Conservation (phyloP, 176 grass and related monocot genomes). For the Canna indica region DNA sequence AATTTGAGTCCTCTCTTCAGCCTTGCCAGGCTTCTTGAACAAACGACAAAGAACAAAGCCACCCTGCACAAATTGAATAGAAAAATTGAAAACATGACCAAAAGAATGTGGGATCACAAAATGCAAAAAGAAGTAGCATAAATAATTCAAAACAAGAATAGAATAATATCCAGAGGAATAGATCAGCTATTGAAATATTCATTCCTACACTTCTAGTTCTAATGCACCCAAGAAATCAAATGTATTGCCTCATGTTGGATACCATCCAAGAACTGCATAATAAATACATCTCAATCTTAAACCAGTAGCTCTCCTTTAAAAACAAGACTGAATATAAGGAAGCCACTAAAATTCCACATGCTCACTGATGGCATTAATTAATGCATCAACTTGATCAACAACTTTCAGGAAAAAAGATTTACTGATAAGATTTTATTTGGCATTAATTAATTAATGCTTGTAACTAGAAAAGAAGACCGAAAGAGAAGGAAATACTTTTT, state of each 20-base stretch:
- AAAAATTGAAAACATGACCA: background rate
- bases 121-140: background rate
- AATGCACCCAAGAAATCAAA: background rate
- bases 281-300: background rate
- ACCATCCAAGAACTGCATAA: background rate
- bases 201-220: background rate
- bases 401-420: too few species aligned
- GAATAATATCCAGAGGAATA: background rate
- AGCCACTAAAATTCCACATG: background rate
- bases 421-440: too few species aligned
- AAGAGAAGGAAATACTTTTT: background rate
- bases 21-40: conserved; percentile 7
- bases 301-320: background rate
- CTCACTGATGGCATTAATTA: background rate
- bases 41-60: conserved; percentile 20
- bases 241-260: background rate
- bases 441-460: background rate
- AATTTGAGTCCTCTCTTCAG: background rate
- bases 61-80: background rate
- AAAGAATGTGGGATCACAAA: background rate
- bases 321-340: background rate
- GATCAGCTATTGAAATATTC: background rate
- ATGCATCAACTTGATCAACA: too few species aligned
- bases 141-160: background rate
- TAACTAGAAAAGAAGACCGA: background rate